A percentile compares a stretch with the other conserved stretches of the same genome.
These are phyloP conservation scores for Xerocomus amazonicus DNA, from an alignment of 1,284 basidiomycete genomes.

Conservation along the genomic window DNA sequence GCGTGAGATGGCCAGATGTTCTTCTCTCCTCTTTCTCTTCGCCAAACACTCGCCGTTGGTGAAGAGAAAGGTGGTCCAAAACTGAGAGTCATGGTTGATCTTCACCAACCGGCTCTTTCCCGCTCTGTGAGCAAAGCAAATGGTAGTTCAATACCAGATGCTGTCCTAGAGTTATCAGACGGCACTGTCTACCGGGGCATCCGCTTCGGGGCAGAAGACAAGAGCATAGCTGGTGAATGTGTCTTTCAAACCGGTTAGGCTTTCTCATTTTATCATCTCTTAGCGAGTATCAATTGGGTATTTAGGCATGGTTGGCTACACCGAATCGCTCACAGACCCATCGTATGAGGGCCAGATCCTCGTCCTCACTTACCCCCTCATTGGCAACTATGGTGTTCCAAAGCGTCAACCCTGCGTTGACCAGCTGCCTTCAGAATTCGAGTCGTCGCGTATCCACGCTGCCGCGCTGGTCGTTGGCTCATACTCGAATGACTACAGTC, in stretches of 20 bases:
- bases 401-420: conserved; percentile 56
- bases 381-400: conserved; percentile 99
- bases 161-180: conserved; percentile 88
- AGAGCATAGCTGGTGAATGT: conserved; percentile 95
- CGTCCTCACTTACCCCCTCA: conserved; percentile 93
- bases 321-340: conserved; percentile 97
- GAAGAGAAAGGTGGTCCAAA: too few relatives aligned
- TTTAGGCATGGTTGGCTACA: conserved; percentile 98
- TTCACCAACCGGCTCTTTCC: conserved; percentile 44
- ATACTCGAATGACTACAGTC: conserved; percentile 93
- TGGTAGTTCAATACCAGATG: conserved; percentile 51
- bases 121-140: conserved; percentile 43
- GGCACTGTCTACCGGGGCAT: conserved; percentile 87
- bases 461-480: conserved; percentile 91
- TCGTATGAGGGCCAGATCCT: conserved; percentile 99
- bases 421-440: conserved; percentile 78
- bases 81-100: conserved; percentile 24
- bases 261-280: conserved; percentile 9
- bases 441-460: conserved; percentile 93
- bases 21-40: too few relatives aligned
- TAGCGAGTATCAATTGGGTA: conserved; percentile 10
- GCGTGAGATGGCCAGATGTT: too few relatives aligned
- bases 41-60: too few relatives aligned
- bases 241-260: conserved; percentile 97
- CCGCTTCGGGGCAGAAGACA: conserved; percentile 90